Percentiles rank a stretch among this genome's conserved stretches.
phyloP scores from a whole-genome alignment of 129 eudicot species.

The Flaveria brownii region DNA sequence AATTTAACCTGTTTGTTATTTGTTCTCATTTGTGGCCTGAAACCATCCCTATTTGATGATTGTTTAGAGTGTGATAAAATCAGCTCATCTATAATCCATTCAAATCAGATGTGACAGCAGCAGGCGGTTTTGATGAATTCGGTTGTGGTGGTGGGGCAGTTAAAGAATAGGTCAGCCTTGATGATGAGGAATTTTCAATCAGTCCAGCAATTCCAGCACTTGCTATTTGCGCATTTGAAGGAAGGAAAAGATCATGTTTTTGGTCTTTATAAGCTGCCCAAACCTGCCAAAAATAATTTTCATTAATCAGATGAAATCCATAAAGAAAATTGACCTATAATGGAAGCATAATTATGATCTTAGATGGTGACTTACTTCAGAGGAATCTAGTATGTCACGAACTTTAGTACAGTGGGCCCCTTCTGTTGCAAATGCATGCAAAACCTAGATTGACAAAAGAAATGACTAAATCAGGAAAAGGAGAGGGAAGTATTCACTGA shows the following conservation, averaged over 20 bases:
- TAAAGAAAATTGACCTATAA: background rate
- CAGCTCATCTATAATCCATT: constrained; percentile 40
- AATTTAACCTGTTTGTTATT: constrained; percentile 23
- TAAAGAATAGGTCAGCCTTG: constrained; percentile 73
- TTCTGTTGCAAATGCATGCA: constrained; percentile 96
- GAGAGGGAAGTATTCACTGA: background rate
- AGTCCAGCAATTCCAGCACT: constrained; percentile 97
- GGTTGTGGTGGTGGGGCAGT: constrained; percentile 78
- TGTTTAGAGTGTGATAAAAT: constrained; percentile 8
- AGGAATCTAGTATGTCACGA: constrained; percentile 75
- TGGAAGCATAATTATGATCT: background rate
- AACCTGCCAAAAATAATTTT: constrained; percentile 50
- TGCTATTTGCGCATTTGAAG: constrained; percentile 92
- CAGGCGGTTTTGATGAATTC: constrained; percentile 41
- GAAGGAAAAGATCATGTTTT: constrained; percentile 94
- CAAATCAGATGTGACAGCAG: constrained; percentile 37
- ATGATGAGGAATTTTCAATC: constrained; percentile 76
- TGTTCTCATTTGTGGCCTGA: constrained; percentile 7
- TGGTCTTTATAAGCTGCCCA: constrained; percentile 99
- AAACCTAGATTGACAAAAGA: constrained; percentile 48
- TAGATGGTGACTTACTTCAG: constrained; percentile 70
- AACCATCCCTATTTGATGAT: constrained; percentile 23
- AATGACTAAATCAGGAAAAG: constrained; percentile 1
- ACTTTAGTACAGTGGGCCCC: constrained; percentile 92
- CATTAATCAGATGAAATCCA: constrained; percentile 2